Evolutionary conservation across 495 filamentous ascomycete species (phyloP), one percentile per base, ranked within the genome.

Genomic region (Hypoxylon fragiforme): DNA sequence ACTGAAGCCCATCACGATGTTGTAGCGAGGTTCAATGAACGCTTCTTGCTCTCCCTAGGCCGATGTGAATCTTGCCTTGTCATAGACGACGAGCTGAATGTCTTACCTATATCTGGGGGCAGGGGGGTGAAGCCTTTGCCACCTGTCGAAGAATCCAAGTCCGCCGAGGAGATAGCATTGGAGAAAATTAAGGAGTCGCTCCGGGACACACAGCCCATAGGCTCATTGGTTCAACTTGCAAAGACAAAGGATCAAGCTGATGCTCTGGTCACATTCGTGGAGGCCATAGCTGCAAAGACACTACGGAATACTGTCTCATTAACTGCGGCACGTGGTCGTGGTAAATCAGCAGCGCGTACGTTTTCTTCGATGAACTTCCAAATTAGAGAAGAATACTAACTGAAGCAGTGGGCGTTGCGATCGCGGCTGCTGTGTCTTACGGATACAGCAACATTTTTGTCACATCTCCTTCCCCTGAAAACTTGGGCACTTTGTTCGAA

Each of bases 381-480:
- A 40, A 7, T 0, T 11, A 41, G n/a, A n/a, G n/a, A n/a, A n/a
- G n/a, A 44, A 28, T 30, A 3, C 57, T 60, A 30, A 60, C 45
- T 35, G 13, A 31, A 37, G 18, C 8, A 62, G 61, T 63, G 57
- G 95, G 95, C 65, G 83, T 99, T 46, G 89, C 95, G 12, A 88
- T 99, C 51, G 91, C 95, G 31, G 91, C 95, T 7, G 95, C 95
- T 11, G 79, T 97, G 48, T 92, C 92, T 0, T 89, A 97, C 64
- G 95, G 95, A 14, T 99, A 99, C 66, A 95, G 90, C 74, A 99
- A 99, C 68, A 95, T 99, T 62, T 99, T 99, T 76, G 96, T 99
- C 66, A 99, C 95, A 2, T 99, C 95, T 16, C 95, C 95, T 12
- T 96, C 89, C 56, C 95, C 95, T 1, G 95, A 97, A 75, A 99